phyloP scores from a whole-genome alignment of 2,329 filamentous ascomycete genomes.

The Hymenoscyphus fructigenus region DNA sequence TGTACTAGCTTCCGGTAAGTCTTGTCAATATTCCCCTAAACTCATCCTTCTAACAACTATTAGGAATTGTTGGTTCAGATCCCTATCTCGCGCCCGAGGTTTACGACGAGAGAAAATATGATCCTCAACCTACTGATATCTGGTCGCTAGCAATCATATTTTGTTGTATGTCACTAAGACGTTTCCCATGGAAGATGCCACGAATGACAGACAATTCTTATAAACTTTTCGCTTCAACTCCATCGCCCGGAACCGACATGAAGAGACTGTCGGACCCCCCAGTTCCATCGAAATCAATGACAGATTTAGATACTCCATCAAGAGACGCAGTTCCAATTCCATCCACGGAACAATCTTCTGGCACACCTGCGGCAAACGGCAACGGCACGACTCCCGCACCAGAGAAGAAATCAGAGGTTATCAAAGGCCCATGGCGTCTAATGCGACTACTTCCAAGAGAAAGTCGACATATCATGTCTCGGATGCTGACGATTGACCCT shows the following conservation, averaged over 20 bases:
- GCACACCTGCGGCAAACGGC: neutral
- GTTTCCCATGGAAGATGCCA: slow-evolving; percentile 97
- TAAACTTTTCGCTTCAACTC: slow-evolving; percentile 84
- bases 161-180: slow-evolving; percentile 93
- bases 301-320: slow-evolving; percentile 24
- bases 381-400: slow-evolving; percentile 22
- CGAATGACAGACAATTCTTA: slow-evolving; percentile 90
- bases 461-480: slow-evolving; percentile 82
- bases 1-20: slow-evolving; percentile 75
- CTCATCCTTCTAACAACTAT: slow-evolving; percentile 16
- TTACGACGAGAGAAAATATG: slow-evolving; percentile 89
- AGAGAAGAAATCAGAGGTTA: slow-evolving; percentile 65
- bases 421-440: slow-evolving; percentile 90
- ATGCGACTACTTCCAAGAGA: slow-evolving; percentile 85
- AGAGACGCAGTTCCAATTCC: slow-evolving; percentile 25
- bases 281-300: slow-evolving; percentile 30
- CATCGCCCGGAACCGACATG: slow-evolving; percentile 63
- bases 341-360: slow-evolving; percentile 14
- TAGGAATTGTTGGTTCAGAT: slow-evolving; percentile 79
- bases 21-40: neutral
- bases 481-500: slow-evolving; percentile 90
- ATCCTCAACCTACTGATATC: slow-evolving; percentile 90
- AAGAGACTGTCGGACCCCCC: slow-evolving; percentile 27
- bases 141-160: slow-evolving; percentile 99
- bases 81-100: slow-evolving; percentile 97